Conservation (phyloP, 228 moss, liverwort and hornwort species). For the Sphagnum magellanicum region DNA sequence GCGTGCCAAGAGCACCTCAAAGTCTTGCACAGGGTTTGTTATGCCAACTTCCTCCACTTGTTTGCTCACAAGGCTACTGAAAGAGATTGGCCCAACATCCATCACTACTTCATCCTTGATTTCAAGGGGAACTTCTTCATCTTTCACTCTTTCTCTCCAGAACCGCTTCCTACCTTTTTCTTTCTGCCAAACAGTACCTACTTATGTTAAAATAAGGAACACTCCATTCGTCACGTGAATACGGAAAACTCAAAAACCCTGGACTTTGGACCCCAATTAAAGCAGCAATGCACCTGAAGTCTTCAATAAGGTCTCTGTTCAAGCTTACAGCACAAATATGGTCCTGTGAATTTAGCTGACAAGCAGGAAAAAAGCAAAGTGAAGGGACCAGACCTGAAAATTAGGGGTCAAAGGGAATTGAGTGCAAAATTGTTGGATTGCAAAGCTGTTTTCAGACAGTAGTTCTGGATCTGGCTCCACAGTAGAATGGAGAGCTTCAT, state of each 20-base stretch:
- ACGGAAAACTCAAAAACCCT: too few relatives aligned
- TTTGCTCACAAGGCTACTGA: conserved; percentile 56
- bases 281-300: too few relatives aligned
- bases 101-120: conserved; percentile 43
- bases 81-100: conserved; percentile 59
- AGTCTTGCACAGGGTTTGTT: conserved; percentile 78
- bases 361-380: too few relatives aligned
- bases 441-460: conserved; percentile 29
- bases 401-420: conserved; percentile 62
- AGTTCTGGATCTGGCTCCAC: conserved; percentile 51
- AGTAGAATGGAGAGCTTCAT: conserved; percentile 49
- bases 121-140: conserved; percentile 31
- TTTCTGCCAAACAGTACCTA: conserved; percentile 19
- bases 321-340: too few relatives aligned
- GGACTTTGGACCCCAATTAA: too few relatives aligned
- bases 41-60: conserved; percentile 77
- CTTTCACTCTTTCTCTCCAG: conserved; percentile 68
- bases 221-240: too few relatives aligned
- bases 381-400: conserved; percentile 40
- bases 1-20: conserved; percentile 78
- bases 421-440: conserved; percentile 42
- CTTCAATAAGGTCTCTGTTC: too few relatives aligned
- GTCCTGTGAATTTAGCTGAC: too few relatives aligned
- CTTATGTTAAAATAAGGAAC: neutral
- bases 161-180: conserved; percentile 54